Conservation (phyloP, 345 rosid genomes). For the Sonneratia alba region DNA sequence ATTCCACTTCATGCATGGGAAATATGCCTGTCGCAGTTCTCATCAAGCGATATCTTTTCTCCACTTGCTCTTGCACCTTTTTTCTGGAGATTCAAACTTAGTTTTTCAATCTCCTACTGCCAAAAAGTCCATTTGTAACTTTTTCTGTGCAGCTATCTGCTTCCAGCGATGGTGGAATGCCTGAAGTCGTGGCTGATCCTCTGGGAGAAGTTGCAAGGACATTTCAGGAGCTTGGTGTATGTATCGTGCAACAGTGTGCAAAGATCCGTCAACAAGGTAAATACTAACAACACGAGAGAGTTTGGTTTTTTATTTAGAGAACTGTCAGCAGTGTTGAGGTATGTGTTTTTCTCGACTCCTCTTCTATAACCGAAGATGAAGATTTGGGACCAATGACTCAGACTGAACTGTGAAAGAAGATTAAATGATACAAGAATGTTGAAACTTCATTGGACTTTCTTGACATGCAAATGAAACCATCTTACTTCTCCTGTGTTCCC, state of each 20-base stretch:
- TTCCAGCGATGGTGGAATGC: constrained; percentile 89
- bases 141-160: constrained; percentile 56
- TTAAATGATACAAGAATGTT: not conserved
- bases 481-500: constrained; percentile 8
- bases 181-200: constrained; percentile 90
- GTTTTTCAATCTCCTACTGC: too few relatives aligned
- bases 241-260: constrained; percentile 91
- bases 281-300: not conserved
- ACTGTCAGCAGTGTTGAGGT: not conserved
- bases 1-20: too few relatives aligned
- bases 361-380: not conserved
- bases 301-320: not conserved
- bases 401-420: not conserved
- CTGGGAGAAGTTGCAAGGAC: constrained; percentile 73
- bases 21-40: too few relatives aligned
- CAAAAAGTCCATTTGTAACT: not conserved
- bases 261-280: constrained; percentile 97
- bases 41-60: too few relatives aligned
- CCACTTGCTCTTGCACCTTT: too few relatives aligned
- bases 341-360: not conserved
- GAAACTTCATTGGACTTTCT: not conserved
- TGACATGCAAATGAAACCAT: constrained; percentile 1
- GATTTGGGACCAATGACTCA: not conserved
- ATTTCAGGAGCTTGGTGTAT: constrained; percentile 83
- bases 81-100: too few relatives aligned